Evolutionary conservation across 352 stramenopile genomes (phyloP), one percentile per base, ranked within the genome.

Genomic region (Aphanomyces stellatus): DNA sequence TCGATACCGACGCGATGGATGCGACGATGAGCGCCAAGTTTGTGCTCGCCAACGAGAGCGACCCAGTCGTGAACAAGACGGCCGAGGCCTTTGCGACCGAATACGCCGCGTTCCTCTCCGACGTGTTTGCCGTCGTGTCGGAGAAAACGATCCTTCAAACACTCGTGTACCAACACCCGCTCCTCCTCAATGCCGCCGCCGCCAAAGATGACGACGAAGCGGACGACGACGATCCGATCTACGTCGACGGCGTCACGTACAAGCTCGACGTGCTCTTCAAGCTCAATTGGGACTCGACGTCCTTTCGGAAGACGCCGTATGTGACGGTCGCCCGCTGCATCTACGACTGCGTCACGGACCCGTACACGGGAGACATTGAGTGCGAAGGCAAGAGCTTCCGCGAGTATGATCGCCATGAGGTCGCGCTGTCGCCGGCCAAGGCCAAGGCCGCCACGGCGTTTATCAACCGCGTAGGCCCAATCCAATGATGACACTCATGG

Each of bases 231-330:
- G 60, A 67, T 4, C 10, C 33, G 11, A n/a, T 42, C 19, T 67
- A 67, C 49, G 24, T 57, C n/a, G 17, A 37, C n/a, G 60, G 60
- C 3, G 24, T 33, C 22, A 67, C 60, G 25, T 67, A 67, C 49
- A 56, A 60, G 60, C 42, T 67, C 37, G 28, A 57, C 34, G 60
- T 67, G 31, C 31, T 67, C n/a, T 48, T 67, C 31, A 59, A 67
- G 27, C 33, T 67, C 17, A 37, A 55, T 24, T 67, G 48, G 15
- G 60, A 67, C 49, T 59, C 60, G 6, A 7, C 41, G 6, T 25
- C 13, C 1, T 67, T 67, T 17, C 22, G 22, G 10, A 19, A 22
- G 24, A 22, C 48, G 10, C 60, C 60, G 35, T 67, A 57, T 27
- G 30, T 67, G 41, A 59, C 60, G 28, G 60, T 67, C 17, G 60